Evolutionary conservation across 129 eudicot genomes (phyloP).

Genomic region (Chrysanthemum seticuspe): DNA sequence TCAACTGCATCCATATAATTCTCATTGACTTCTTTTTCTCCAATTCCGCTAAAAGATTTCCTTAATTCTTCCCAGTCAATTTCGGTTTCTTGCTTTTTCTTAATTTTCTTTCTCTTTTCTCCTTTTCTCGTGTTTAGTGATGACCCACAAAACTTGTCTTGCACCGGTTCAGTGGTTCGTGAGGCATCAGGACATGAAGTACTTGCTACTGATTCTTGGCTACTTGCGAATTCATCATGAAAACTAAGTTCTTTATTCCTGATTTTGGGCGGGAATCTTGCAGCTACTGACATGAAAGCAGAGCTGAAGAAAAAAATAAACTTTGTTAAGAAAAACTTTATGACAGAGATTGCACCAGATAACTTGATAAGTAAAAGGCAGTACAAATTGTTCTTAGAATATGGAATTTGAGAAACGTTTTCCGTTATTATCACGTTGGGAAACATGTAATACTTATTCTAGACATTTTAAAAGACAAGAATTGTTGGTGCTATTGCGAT

Average conservation of each 20-base stretch:
- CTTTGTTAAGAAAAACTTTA: neutral
- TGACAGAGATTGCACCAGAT: neutral
- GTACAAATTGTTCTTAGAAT: neutral
- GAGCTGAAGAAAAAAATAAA: slow-evolving; percentile 40
- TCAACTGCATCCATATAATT: slow-evolving; percentile 53
- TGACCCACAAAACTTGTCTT: slow-evolving; percentile 22
- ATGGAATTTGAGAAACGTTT: neutral
- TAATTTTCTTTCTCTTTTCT: slow-evolving; percentile 30
- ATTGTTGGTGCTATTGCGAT: neutral
- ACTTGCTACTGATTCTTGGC: slow-evolving; percentile 9
- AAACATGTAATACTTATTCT: neutral
- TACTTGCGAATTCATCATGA: neutral
- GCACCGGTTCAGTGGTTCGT: slow-evolving; percentile 3
- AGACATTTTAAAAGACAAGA: neutral
- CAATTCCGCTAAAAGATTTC: slow-evolving; percentile 20
- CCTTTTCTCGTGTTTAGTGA: slow-evolving; percentile 17
- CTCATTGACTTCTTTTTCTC: slow-evolving; percentile 16
- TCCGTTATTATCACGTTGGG: neutral
- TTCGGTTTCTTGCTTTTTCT: slow-evolving; percentile 28
- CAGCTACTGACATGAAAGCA: slow-evolving; percentile 61
- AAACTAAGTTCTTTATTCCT: slow-evolving; percentile 20
- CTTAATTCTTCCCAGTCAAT: slow-evolving; percentile 60
- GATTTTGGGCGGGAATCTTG: slow-evolving; percentile 45
- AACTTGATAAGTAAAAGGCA: neutral
- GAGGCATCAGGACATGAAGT: slow-evolving; percentile 3